A percentile compares a stretch with the other conserved stretches of the same genome.
Conservation (phyloP, 2,329 filamentous ascomycete genomes). For the Hypoxylon sp. region DNA sequence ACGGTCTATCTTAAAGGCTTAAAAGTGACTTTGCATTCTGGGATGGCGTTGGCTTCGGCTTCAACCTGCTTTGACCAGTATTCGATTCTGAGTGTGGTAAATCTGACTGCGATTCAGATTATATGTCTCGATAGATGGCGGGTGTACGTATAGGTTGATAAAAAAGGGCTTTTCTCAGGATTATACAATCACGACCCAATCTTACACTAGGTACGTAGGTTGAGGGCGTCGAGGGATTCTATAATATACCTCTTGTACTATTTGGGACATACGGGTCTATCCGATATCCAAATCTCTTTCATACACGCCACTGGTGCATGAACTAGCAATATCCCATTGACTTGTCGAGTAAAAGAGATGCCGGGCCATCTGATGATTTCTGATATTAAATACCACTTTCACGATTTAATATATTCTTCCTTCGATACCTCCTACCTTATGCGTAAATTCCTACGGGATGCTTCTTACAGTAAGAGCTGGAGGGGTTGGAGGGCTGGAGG, state of each 20-base stretch:
- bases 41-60: constrained; percentile 30
- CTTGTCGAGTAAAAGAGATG: not conserved
- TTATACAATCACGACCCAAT: not conserved
- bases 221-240: not conserved
- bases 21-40: constrained; percentile 38
- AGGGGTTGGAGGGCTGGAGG: not conserved
- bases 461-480: constrained; percentile 8
- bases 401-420: not conserved
- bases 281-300: not conserved
- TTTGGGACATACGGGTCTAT: not conserved
- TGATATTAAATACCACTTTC: constrained; percentile 3
- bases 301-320: not conserved
- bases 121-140: constrained; percentile 19
- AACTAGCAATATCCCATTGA: not conserved
- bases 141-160: constrained; percentile 26
- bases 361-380: not conserved
- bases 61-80: constrained; percentile 1
- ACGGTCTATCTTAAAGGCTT: constrained; percentile 25
- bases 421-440: not conserved
- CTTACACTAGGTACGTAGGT: not conserved
- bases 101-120: constrained; percentile 22
- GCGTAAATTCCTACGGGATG: not conserved
- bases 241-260: not conserved
- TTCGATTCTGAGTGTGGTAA: constrained; percentile 10
- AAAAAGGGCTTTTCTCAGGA: not conserved